Evolutionary conservation across 805 yeast genomes (phyloP).

Genomic region (Yarrowia yakushimensis): DNA sequence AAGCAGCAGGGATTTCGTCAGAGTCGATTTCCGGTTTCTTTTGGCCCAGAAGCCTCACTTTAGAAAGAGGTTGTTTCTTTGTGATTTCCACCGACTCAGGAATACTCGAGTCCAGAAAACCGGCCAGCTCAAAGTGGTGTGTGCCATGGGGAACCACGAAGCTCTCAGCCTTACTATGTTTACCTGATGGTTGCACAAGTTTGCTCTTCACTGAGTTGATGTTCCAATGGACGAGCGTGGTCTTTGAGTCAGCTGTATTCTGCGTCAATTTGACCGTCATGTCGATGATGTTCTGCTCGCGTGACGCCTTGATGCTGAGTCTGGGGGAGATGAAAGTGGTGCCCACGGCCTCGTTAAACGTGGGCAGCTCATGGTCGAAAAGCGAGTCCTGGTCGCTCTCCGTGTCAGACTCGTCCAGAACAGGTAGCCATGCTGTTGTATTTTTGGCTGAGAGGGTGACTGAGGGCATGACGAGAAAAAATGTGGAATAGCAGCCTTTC

Average conservation of each 20-base stretch:
- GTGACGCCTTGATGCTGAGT: not conserved
- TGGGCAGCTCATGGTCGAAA: conserved; percentile 8
- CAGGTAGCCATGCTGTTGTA: not conserved
- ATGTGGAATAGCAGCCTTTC: not conserved
- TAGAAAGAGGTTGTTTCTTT: not conserved
- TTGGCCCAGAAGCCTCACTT: not conserved
- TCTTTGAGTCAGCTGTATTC: not conserved
- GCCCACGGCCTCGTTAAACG: not conserved
- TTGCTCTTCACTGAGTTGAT: not conserved
- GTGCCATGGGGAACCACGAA: not conserved
- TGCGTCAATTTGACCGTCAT: not conserved
- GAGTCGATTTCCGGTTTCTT: not conserved
- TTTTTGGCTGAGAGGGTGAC: not conserved
- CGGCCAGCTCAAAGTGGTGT: not conserved
- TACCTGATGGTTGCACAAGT: not conserved
- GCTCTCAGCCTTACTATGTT: not conserved
- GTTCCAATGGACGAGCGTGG: not conserved
- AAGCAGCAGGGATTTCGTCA: not conserved
- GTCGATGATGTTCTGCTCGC: not conserved
- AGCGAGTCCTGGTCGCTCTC: conserved; percentile 6
- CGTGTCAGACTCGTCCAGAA: not conserved
- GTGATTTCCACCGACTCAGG: not conserved
- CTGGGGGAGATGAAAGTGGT: not conserved
- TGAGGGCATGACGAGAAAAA: not conserved
- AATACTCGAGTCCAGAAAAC: not conserved